Evolutionary conservation across 1,139 yeast genomes (phyloP).

Genomic region (Zygoascus sp.): DNA sequence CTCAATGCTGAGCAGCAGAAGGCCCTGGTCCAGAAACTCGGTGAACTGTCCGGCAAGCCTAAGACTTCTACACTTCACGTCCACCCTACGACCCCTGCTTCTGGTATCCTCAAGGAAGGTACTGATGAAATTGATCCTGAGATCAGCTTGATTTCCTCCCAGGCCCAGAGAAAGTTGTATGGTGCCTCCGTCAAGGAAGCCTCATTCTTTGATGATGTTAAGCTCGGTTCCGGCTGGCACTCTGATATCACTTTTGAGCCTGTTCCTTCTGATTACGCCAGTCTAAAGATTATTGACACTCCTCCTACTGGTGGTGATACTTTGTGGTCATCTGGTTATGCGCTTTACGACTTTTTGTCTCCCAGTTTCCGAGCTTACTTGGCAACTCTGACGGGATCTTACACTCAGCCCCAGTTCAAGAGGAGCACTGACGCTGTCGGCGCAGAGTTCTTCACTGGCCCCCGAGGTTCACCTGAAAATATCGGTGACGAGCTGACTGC

Average conservation of each 20-base stretch:
- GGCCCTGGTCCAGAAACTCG: slow-evolving; percentile 52
- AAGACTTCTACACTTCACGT: slow-evolving; percentile 57
- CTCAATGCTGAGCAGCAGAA: slow-evolving; percentile 52
- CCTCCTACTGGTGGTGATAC: slow-evolving; percentile 48
- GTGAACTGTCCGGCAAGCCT: slow-evolving; percentile 65
- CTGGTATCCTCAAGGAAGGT: slow-evolving; percentile 27
- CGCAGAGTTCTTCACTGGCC: slow-evolving; percentile 36
- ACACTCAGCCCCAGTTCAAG: slow-evolving; percentile 30
- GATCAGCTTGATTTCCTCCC: slow-evolving; percentile 29
- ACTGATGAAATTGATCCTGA: slow-evolving; percentile 24
- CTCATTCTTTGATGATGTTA: slow-evolving; percentile 3
- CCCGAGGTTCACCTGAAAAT: slow-evolving; percentile 36
- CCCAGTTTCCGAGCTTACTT: slow-evolving; percentile 41
- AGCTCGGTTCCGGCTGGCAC: slow-evolving; percentile 37
- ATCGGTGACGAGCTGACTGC: slow-evolving; percentile 31
- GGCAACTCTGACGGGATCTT: slow-evolving; percentile 37
- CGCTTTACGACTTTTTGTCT: slow-evolving; percentile 45
- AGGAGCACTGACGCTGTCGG: slow-evolving; percentile 37
- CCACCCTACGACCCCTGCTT: slow-evolving; percentile 33
- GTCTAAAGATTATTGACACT: slow-evolving; percentile 42
- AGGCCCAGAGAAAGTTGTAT: slow-evolving; percentile 24
- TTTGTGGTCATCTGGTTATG: slow-evolving; percentile 45
- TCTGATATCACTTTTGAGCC: slow-evolving; percentile 46
- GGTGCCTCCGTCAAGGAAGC: slow-evolving; percentile 12
- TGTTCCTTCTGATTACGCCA: slow-evolving; percentile 44